Conservation (phyloP, 306 rosid species). For the Notholithocarpus densiflorus region DNA sequence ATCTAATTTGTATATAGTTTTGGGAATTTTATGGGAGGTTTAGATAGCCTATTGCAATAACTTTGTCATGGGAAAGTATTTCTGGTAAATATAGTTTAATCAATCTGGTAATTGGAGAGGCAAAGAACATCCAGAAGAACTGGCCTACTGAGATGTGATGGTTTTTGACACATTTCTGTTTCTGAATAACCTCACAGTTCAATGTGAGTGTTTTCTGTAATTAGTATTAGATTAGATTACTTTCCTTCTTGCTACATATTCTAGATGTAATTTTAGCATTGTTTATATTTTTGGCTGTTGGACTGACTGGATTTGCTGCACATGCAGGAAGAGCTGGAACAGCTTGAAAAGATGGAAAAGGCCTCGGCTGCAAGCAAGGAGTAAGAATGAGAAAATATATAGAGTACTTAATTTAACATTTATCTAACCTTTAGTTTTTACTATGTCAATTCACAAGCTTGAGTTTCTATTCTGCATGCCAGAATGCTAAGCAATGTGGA, state of each 20-base stretch:
- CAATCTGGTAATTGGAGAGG: neutral
- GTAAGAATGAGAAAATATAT: slow-evolving; percentile 44
- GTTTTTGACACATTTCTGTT: slow-evolving; percentile 21
- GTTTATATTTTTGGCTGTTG: neutral
- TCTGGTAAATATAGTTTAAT: neutral
- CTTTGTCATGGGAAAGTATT: neutral
- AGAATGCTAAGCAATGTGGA: slow-evolving; percentile 76
- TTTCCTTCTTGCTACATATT: neutral
- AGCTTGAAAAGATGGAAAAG: slow-evolving; percentile 72
- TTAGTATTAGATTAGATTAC: neutral
- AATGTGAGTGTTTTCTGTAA: neutral
- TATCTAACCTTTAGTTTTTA: slow-evolving; percentile 3
- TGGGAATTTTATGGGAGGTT: neutral
- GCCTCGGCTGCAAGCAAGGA: slow-evolving; percentile 80
- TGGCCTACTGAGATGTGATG: neutral
- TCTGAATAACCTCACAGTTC: neutral
- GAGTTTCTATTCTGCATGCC: slow-evolving; percentile 31
- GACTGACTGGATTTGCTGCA: neutral
- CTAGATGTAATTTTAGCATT: neutral
- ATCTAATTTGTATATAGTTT: neutral
- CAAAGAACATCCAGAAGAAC: neutral
- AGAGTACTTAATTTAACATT: slow-evolving; percentile 1
- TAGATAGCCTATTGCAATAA: slow-evolving; percentile 4
- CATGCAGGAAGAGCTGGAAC: slow-evolving; percentile 81
- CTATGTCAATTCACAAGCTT: neutral